Evolutionary conservation across 2,329 filamentous ascomycete genomes (phyloP), one percentile per base, ranked within the genome.

Genomic region (Paracorniculantispora psalliotae): DNA sequence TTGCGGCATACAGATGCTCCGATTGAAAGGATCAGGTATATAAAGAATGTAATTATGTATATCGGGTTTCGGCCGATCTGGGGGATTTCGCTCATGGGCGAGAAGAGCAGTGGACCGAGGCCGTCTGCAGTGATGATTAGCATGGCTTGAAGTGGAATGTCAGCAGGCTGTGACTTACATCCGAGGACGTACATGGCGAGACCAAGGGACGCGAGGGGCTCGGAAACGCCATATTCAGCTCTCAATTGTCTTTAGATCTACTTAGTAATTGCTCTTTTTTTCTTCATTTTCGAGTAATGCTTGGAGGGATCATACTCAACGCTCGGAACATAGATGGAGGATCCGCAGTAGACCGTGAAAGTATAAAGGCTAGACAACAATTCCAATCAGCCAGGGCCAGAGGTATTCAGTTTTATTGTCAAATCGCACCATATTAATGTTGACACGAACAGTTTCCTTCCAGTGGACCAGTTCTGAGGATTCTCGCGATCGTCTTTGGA

Each of bases 1-100:
- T 43, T 43, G n/a, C 17, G 39, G n/a, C 39, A 43, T 6, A 43
- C 39, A 15, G 39, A 43, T 15, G 39, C 39, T 6, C 39, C 39
- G 17, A 90, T 79, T 8, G 81, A 83, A 12, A 91, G 71, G 60
- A 90, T 79, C 49, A 88, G 82, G 69, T 89, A 91, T 30, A 90
- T 74, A 60, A 81, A 81, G 73, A 90, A 87, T 9, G 86, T 87
- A 63, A 82, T 69, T 41, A 89, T 81, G 70, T 90, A 90, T 6
- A 87, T 81, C 0, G 83, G 82, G 65, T 86, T 90, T 6, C 87
- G 79, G 2, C 88, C 88, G 52, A 90, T 80, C 46, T 78, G 68
- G 0, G 87, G 85, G 25, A 90, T 82, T 71, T 90, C 88, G 51
- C 78, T 81, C 46, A 90, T 70, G 0, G 88, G 88, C 0, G 84